Evolutionary conservation across 2,329 filamentous ascomycete species (phyloP).

Genomic region (Nothophoma quercina): DNA sequence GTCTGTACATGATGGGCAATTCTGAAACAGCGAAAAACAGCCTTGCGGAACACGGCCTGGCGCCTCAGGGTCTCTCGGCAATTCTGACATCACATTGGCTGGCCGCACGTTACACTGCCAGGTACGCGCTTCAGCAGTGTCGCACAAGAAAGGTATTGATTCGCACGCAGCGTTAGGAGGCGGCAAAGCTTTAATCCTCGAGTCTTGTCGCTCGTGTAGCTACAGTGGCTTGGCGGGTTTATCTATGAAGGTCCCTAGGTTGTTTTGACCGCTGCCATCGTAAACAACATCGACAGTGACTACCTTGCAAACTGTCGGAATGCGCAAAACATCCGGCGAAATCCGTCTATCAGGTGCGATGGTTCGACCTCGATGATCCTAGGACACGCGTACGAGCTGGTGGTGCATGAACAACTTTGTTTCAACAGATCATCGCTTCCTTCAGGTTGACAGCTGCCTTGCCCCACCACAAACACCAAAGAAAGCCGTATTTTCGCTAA

Average conservation of each 20-base stretch:
- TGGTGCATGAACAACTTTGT: constrained; percentile 15
- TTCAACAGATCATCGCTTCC: constrained; percentile 20
- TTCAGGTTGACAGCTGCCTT: constrained; percentile 15
- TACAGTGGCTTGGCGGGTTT: neutral
- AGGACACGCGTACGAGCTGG: neutral
- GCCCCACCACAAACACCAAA: neutral
- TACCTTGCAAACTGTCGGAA: constrained; percentile 10
- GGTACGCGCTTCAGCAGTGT: constrained; percentile 33
- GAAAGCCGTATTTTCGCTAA: neutral
- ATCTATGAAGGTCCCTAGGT: neutral
- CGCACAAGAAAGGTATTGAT: constrained; percentile 17
- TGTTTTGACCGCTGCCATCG: neutral
- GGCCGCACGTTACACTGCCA: constrained; percentile 10
- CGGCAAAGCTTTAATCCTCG: constrained; percentile 6
- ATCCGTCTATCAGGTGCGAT: neutral
- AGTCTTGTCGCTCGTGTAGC: constrained; percentile 10
- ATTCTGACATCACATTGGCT: constrained; percentile 24
- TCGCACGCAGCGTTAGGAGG: constrained; percentile 17
- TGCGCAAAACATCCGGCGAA: constrained; percentile 1
- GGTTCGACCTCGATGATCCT: constrained; percentile 8
- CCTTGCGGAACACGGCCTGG: constrained; percentile 16
- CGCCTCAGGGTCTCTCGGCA: constrained; percentile 10
- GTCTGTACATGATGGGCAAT: constrained; percentile 21
- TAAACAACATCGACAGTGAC: constrained; percentile 5
- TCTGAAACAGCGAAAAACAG: constrained; percentile 39